phyloP scores from a whole-genome alignment of 257 asterid genomes.

The Lavandula angustifolia region DNA sequence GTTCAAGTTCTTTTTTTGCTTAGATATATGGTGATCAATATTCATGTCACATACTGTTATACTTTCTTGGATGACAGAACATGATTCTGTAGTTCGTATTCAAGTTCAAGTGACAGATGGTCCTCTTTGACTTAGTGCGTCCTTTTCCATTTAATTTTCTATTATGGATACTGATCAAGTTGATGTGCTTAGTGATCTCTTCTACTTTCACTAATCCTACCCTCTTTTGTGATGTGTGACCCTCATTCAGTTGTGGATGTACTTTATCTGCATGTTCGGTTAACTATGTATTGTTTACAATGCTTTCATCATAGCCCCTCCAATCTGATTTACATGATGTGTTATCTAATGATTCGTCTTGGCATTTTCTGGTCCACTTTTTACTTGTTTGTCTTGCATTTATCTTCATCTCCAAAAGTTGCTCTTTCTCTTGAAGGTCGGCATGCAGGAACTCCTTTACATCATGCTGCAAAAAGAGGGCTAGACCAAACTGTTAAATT shows the following conservation, averaged over 20 bases:
- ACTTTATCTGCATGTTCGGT: neutral
- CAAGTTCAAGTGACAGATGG: neutral
- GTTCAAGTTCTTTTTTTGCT: neutral
- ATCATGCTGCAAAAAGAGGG: slow-evolving; percentile 99
- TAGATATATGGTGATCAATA: neutral
- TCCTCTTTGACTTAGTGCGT: slow-evolving; percentile 8
- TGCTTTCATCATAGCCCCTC: neutral
- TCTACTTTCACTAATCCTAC: neutral
- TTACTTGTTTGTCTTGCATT: neutral
- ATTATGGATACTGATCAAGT: neutral
- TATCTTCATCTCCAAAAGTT: slow-evolving; percentile 16
- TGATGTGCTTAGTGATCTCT: neutral
- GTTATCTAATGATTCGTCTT: neutral
- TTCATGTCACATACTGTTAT: no score
- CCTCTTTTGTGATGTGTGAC: neutral
- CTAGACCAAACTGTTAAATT: slow-evolving; percentile 85
- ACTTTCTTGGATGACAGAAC: neutral
- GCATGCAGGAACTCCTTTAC: slow-evolving; percentile 94
- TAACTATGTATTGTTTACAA: neutral
- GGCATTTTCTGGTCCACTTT: neutral
- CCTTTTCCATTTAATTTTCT: neutral
- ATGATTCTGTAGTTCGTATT: neutral
- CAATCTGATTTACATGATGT: neutral
- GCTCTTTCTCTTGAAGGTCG: slow-evolving; percentile 60
- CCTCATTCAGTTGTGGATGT: neutral